Evolutionary conservation across 2,329 filamentous ascomycete species (phyloP), one percentile per base, ranked within the genome.

Genomic region (Fusarium sambucinum): DNA sequence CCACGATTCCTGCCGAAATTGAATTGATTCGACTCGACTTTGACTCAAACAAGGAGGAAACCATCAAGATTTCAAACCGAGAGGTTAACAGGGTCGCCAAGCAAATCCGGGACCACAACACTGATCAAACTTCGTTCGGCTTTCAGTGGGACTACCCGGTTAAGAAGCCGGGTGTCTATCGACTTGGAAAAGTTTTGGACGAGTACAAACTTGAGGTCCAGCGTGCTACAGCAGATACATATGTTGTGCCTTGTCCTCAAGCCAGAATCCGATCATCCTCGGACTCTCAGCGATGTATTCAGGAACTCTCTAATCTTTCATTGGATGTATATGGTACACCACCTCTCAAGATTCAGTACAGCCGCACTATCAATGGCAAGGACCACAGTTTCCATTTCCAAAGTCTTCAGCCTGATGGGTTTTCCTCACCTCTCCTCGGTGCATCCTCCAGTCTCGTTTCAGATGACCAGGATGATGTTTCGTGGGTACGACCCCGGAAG

Each of bases 141-240:
- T 87, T 92, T 53, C 85, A 88, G 52, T 88, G 96, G 73, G 86
- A 90, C 54, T 92, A 93, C 72, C 84, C 87, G 0, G 86, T 96
- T 37, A 96, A 93, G 81, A 96, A 96, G 78, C 89, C 93, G 2
- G 96, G 96, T 35, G 86, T 96, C 21, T 99, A 99, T 79, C 87
- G 91, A 41, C 85, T 99, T 32, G 87, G 90, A 59, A 93, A 90
- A 76, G 94, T 99, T 12, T 82, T 97, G 67, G 96, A 99, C 77
- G 91, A 97, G 77, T 96, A 96, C 62, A 97, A 97, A 78, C 87
- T 99, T 32, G 94, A 98, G 77, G 93, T 97, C 13, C 93, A 94
- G 73, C 89, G 92, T 40, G 85, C 87, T 40, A 86, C 85, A 53
- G 90, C 90, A 48, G 92, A 96, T 73, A 92, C 94, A 0, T 90